Base-by-base conservation (phyloP, 1,284 basidiomycete species). In the Boletellus deceptivus region DNA sequence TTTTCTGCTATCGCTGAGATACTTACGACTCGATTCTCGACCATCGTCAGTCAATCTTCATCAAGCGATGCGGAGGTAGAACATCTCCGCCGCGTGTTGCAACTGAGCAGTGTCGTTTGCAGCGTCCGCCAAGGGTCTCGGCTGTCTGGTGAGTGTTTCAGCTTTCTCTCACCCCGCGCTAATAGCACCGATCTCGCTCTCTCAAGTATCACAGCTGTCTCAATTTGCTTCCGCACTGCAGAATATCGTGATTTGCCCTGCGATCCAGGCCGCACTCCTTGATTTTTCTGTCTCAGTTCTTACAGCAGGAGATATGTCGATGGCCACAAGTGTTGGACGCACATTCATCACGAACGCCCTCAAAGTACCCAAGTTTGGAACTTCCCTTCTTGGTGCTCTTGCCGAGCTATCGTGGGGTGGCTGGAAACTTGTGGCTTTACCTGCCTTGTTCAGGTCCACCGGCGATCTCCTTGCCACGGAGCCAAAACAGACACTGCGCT, bases 321-420 rank as follows among this genome's bases (percentile, higher is more conserved):
- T 85, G 3, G 87, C 84, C 76, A 76, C 83, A 50, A 77, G 77
- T 2, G 70, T 77, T 3, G 86, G 84, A 1, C 77, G 83, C 29
- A 74, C 76, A 48, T 77, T 84, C 42, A 64, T 91, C n/a, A 73
- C 81, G 38, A 73, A 67, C 36, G 62, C 72, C 11, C 76, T 70
- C 71, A 50, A 64, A 52, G 48, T 62, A 55, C 46, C 65, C 71
- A 14, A 43, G 4, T 81, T 86, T 54, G 79, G 76, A 0, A 58
- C 82, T 14, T 74, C 75, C 34, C 67, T 90, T 11, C 75, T 79
- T 27, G 82, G 82, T 2, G 70, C 76, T 3, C 73, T 90, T 8
- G 75, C 80, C 1, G 82, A 86, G 44, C 63, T 84, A 9, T 75
- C 73, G 1, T 91, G 88, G 86, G 80, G 79, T 31, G 88, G 86